These are phyloP conservation scores for Seiridium cupressi DNA, from an alignment of 2,329 filamentous ascomycete genomes.

Conservation along the genomic window DNA sequence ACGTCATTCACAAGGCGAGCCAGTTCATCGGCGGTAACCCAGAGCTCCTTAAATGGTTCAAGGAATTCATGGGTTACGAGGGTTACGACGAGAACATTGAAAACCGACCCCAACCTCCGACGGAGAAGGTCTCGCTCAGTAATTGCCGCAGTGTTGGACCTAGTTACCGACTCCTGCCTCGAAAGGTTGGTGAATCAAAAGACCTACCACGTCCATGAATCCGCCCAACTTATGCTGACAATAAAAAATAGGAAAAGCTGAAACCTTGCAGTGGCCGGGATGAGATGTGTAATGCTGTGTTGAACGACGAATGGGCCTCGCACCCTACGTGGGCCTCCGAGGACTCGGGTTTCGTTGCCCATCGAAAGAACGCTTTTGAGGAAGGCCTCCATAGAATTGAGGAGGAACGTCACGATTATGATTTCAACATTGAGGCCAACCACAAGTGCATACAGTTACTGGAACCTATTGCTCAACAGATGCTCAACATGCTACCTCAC, in stretches of 20 bases:
- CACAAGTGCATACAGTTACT: conserved; percentile 93
- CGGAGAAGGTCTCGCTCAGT: conserved; percentile 83
- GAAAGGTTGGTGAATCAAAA: conserved; percentile 51
- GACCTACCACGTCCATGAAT: background rate
- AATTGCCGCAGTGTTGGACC: conserved; percentile 95
- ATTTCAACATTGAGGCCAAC: conserved; percentile 96
- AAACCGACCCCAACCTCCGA: conserved; percentile 72
- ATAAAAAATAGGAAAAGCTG: conserved; percentile 63
- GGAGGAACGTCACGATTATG: conserved; percentile 97
- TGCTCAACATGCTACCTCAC: conserved; percentile 72
- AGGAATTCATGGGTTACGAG: conserved; percentile 76
- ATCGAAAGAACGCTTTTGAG: conserved; percentile 94
- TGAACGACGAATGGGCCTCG: conserved; percentile 98
- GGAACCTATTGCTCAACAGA: conserved; percentile 89
- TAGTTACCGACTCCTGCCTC: conserved; percentile 89
- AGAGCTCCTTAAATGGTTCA: conserved; percentile 89
- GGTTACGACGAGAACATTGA: conserved; percentile 76
- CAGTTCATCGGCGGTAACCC: conserved; percentile 84
- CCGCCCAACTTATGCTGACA: background rate
- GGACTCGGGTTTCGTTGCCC: conserved; percentile 95
- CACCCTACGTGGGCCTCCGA: conserved; percentile 99
- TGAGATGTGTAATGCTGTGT: conserved; percentile 86
- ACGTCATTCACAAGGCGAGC: conserved; percentile 78
- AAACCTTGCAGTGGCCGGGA: conserved; percentile 93
- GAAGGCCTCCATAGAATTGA: conserved; percentile 94